phyloP scores from a whole-genome alignment of 2,329 filamentous ascomycete genomes.

The Blastomyces gilchristii region DNA sequence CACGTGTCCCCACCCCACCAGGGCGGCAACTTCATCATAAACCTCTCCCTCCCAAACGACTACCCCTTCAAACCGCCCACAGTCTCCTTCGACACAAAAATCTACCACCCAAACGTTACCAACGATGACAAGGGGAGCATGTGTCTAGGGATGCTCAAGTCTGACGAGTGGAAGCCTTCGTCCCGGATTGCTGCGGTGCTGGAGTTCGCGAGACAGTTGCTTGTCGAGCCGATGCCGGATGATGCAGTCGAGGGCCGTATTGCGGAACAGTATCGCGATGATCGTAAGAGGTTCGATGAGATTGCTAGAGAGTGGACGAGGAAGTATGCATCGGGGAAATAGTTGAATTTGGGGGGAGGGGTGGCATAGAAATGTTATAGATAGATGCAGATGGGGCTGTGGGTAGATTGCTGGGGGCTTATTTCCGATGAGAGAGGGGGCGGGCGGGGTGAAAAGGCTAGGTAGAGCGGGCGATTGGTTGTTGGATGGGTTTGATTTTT shows the following conservation, averaged over 20 bases:
- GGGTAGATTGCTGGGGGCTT: neutral
- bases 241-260: slow-evolving; percentile 81
- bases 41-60: slow-evolving; percentile 74
- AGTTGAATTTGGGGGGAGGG: neutral
- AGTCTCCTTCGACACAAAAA: slow-evolving; percentile 96
- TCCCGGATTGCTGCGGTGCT: slow-evolving; percentile 67
- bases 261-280: slow-evolving; percentile 68
- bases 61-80: slow-evolving; percentile 99
- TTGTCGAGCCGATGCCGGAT: slow-evolving; percentile 74
- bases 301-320: slow-evolving; percentile 63
- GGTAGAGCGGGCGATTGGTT: neutral
- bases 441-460: too few relatives aligned
- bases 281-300: slow-evolving; percentile 61
- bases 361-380: neutral
- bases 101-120: slow-evolving; percentile 92
- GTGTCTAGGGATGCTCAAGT: slow-evolving; percentile 73
- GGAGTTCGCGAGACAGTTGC: slow-evolving; percentile 61
- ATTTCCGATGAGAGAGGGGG: neutral
- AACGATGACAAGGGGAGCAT: slow-evolving; percentile 78
- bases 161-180: slow-evolving; percentile 86
- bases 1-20: slow-evolving; percentile 22
- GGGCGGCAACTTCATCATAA: slow-evolving; percentile 64
- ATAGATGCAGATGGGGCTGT: neutral
- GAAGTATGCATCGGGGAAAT: slow-evolving; percentile 51
- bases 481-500: neutral